A percentile compares a stretch with the other conserved stretches of the same genome.
Conservation (phyloP, 768 basidiomycete species). For the Boletus sensibilis region DNA sequence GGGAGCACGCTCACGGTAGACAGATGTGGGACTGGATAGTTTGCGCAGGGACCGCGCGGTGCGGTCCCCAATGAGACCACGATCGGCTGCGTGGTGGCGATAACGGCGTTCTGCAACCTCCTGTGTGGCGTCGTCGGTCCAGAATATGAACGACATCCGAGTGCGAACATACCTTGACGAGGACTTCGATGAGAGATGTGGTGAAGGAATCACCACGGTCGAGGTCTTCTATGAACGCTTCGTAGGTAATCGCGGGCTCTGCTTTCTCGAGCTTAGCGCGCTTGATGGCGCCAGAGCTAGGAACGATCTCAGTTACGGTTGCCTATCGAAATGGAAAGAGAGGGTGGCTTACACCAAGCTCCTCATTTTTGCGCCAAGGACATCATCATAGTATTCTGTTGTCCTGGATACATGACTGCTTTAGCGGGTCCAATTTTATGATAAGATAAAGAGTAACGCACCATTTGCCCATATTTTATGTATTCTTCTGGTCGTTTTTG, state of each 20-base stretch:
- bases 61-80: constrained; percentile 59
- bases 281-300: constrained; percentile 70
- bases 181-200: constrained; percentile 66
- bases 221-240: constrained; percentile 72
- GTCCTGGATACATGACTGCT: constrained; percentile 47
- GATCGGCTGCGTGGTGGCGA: constrained; percentile 53
- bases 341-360: constrained; percentile 62
- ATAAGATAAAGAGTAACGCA: constrained; percentile 30
- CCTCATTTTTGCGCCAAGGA: constrained; percentile 73
- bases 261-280: constrained; percentile 62
- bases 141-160: neutral
- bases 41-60: constrained; percentile 63
- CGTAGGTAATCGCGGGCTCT: constrained; percentile 67
- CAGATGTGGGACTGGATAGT: constrained; percentile 51
- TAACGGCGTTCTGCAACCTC: constrained; percentile 74
- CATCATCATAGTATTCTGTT: constrained; percentile 67
- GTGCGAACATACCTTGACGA: constrained; percentile 64
- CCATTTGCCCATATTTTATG: constrained; percentile 68
- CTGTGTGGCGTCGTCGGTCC: constrained; percentile 36
- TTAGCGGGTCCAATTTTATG: neutral
- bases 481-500: constrained; percentile 4
- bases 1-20: constrained; percentile 49
- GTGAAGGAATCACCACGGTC: constrained; percentile 82
- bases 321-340: neutral
- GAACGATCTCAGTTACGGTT: constrained; percentile 1